phyloP scores from a whole-genome alignment of 441 rosid genomes.

The Hura crepitans region DNA sequence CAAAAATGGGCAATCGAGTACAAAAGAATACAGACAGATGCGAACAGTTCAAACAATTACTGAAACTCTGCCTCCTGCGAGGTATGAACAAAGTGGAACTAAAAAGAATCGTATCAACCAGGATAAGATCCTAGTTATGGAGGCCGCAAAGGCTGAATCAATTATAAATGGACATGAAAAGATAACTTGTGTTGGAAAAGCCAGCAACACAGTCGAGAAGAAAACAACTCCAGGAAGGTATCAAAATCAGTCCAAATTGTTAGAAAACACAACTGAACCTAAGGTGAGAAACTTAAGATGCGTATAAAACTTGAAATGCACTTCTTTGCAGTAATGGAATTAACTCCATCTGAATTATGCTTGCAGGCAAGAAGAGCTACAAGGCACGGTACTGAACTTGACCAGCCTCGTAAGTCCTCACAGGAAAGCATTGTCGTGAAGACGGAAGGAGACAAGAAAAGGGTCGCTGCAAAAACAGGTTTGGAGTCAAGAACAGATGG shows the following conservation, averaged over 20 bases:
- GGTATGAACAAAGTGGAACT: background rate
- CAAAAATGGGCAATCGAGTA: background rate
- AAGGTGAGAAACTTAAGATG: slow-evolving; percentile 5
- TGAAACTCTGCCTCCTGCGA: slow-evolving; percentile 14
- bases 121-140: background rate
- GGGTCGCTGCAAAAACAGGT: background rate
- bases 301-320: background rate
- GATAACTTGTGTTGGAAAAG: background rate
- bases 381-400: background rate
- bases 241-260: background rate
- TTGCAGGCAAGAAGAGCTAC: slow-evolving; percentile 17
- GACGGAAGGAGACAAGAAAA: slow-evolving; percentile 2
- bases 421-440: background rate
- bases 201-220: background rate
- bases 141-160: background rate
- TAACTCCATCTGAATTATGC: background rate
- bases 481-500: background rate
- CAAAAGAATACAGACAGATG: slow-evolving; percentile 10
- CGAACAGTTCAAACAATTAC: slow-evolving; percentile 10
- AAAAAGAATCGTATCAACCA: background rate
- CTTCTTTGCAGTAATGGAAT: background rate
- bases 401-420: background rate
- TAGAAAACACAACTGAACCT: background rate
- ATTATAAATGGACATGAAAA: background rate
- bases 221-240: background rate